phyloP scores from a whole-genome alignment of 192 early-diverging fungal genomes.

The Backusella australiensis region DNA sequence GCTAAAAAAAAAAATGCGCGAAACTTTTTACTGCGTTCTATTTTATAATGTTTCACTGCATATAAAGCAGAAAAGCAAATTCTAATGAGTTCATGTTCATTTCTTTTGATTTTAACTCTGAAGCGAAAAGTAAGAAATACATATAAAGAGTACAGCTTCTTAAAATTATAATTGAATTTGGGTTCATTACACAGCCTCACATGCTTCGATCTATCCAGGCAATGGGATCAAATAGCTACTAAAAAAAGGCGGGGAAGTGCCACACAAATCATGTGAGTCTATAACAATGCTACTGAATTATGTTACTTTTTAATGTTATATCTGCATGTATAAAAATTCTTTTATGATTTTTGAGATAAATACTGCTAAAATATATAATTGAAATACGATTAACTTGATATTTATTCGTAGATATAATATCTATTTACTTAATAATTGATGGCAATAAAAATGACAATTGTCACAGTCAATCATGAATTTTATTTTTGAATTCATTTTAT shows the following conservation, averaged over 20 bases:
- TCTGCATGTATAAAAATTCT: neutral
- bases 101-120: neutral
- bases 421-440: neutral
- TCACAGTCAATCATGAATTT: neutral
- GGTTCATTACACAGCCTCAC: neutral
- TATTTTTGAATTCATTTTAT: neutral
- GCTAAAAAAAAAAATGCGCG: neutral
- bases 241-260: neutral
- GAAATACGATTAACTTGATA: neutral
- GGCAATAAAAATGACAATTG: neutral
- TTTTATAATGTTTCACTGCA: neutral
- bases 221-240: neutral
- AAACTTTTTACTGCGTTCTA: neutral
- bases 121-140: neutral
- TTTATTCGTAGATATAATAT: neutral
- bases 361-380: neutral
- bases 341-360: neutral
- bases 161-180: neutral
- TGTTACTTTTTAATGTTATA: neutral
- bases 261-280: neutral
- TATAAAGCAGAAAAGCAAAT: neutral
- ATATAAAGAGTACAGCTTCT: neutral
- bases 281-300: neutral
- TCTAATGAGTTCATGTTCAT: neutral
- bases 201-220: neutral